These are phyloP conservation scores for Cynara cardunculus DNA, from an alignment of 129 eudicot genomes.

Conservation along the genomic window DNA sequence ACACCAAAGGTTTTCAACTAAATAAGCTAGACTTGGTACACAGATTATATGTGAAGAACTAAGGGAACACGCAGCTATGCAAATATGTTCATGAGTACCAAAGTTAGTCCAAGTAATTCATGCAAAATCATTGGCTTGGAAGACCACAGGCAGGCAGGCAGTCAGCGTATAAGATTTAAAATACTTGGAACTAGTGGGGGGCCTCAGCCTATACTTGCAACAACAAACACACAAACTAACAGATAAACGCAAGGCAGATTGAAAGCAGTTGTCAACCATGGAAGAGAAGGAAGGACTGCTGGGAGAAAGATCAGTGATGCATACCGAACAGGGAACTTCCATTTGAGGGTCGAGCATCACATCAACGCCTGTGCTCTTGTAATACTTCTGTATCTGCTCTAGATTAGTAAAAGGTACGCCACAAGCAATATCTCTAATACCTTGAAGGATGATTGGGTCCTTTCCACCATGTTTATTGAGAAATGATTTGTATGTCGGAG, in stretches of 20 bases:
- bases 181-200: background rate
- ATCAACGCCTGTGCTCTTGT: slow-evolving; percentile 66
- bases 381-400: slow-evolving; percentile 65
- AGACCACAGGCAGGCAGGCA: background rate
- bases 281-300: background rate
- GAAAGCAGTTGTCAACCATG: background rate
- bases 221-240: background rate
- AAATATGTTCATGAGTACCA: background rate
- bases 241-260: background rate
- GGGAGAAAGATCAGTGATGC: background rate
- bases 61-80: background rate
- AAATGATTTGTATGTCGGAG: slow-evolving; percentile 83
- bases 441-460: slow-evolving; percentile 64
- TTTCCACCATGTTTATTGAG: slow-evolving; percentile 98
- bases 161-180: background rate
- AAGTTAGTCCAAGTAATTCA: background rate
- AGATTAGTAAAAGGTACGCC: slow-evolving; percentile 67
- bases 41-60: background rate
- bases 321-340: slow-evolving; percentile 97
- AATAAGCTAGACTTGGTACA: background rate
- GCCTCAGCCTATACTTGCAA: background rate
- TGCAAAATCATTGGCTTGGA: background rate
- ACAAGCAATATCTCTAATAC: slow-evolving; percentile 71
- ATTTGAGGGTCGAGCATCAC: slow-evolving; percentile 74
- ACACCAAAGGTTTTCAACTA: background rate